Base-by-base conservation (phyloP, 1,139 yeast species). In the Blastobotrys ciferrii region DNA sequence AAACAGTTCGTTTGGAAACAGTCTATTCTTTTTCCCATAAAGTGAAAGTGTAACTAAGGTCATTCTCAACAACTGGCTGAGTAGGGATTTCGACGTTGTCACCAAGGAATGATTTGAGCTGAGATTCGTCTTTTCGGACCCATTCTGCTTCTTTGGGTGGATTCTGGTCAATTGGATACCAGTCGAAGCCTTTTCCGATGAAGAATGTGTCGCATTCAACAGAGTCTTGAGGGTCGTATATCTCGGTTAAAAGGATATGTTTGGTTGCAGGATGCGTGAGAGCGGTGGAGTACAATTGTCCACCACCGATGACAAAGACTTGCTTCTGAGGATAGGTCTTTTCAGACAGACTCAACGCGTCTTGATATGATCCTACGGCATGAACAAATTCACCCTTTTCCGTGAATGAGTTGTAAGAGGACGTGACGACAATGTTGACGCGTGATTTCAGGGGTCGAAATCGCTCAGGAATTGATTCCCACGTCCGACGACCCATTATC, bases 401-500 rank as follows among this genome's bases (percentile, higher is more conserved):
- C 2, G 48, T 35, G 12, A 25, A 14, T 6, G 48, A 32, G 2
- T 45, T 20, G 12, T 50, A 54, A 53, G 68, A 58, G 43, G 91
- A 71, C 3, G 95, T 84, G 15, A 92, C 69, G 0, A 92, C 80
- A 9, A 91, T 80, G 64, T 94, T 94, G 41, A 81, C 55, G 49
- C 99, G 75, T 46, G 75, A 79, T 2, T 84, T 83, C 43, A 92
- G 74, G 0, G 99, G 99, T 55, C 96, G 74, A 68, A 88, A 92
- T 63, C 76, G 82, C 1, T 68, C 53, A 0, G 98, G 98, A 42
- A 92, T 89, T 6, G 96, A 87, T 33, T 89, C 94, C 96, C 98
- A 92, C 1, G 98, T 92, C 62, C 82, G 85, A 49, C 97, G 76
- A 4, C 99, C 99, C 99, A 94, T 92, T 7, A 94, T 75, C 12